phyloP scores from a whole-genome alignment of 2,329 filamentous ascomycete genomes.

The Phyllosticta citribraziliensis region DNA sequence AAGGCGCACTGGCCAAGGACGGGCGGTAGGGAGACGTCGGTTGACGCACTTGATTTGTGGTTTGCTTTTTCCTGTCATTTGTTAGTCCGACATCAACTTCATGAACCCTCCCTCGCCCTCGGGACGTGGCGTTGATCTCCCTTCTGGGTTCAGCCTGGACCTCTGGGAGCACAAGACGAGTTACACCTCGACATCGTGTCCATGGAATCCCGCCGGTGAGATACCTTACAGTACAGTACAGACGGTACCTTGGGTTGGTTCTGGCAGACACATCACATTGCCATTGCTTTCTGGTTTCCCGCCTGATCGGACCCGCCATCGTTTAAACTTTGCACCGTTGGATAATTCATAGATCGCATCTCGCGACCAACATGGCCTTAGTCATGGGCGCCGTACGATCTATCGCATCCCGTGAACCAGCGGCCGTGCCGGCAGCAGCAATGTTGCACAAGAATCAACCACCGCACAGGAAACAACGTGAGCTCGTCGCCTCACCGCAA shows the following conservation, averaged over 20 bases:
- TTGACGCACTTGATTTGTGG: neutral
- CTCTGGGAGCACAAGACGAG: neutral
- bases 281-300: neutral
- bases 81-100: neutral
- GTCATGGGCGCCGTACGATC: slow-evolving; percentile 2
- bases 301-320: neutral
- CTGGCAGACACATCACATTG: neutral
- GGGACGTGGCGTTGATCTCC: slow-evolving; percentile 10
- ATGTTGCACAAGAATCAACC: slow-evolving; percentile 5
- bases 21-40: neutral
- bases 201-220: neutral
- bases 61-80: neutral
- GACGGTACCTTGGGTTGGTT: neutral
- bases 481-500: neutral
- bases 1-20: slow-evolving; percentile 3
- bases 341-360: neutral
- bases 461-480: neutral
- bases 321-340: neutral
- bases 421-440: neutral
- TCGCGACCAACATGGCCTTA: neutral
- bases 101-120: neutral
- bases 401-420: slow-evolving; percentile 6
- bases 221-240: neutral
- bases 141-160: slow-evolving; percentile 4
- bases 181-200: neutral